Evolutionary conservation across 371 early-diverging fungal species (phyloP), one percentile per base, ranked within the genome.

Genomic region (Dinochytrium kinnereticum): DNA sequence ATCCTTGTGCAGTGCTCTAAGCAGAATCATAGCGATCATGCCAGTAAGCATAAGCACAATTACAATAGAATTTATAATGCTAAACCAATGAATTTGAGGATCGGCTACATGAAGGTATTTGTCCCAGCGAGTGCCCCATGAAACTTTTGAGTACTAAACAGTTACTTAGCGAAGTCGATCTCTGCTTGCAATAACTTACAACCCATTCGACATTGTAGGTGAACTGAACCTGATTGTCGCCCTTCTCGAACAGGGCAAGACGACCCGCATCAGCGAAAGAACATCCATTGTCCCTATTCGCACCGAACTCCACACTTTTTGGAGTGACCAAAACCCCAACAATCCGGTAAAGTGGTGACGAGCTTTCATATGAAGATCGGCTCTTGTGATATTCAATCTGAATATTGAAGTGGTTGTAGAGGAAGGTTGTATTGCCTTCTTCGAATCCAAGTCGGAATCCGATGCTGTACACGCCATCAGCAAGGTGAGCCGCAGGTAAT

Each of bases 51-150:
- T 92, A 31, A 95, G 80, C 15, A 94, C 93, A 76, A 96, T 94
- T 39, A 94, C 92, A 57, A 91, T 89, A n/a, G 95, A 94, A 88
- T 94, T 94, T 75, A 94, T 89, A 74, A 97, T 83, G 61, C 92
- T 91, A 79, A 88, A 89, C 91, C 91, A 91, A 75, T 91, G 91
- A 73, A 96, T 95, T 73, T 93, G 88, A n/a, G 97, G 91, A 74
- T 96, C 95, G 21, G 87, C 81, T 19, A 91, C 89, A 67, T 91
- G 84, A 68, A 98, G 73, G 79, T 96, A 97, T 73, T 86, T 88
- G 82, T 97, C 97, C 97, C 98, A 97, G 51, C 98, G 90, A 1
- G 96, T 96, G 10, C 93, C 95, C 97, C 97, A 98, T 31, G 92
- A 84, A 28, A 87, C 91, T 5, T 77, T 75, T 33, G 81, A 79